Conservation (phyloP, 2,329 filamentous ascomycete genomes). For the Trichoderma polysporum region DNA sequence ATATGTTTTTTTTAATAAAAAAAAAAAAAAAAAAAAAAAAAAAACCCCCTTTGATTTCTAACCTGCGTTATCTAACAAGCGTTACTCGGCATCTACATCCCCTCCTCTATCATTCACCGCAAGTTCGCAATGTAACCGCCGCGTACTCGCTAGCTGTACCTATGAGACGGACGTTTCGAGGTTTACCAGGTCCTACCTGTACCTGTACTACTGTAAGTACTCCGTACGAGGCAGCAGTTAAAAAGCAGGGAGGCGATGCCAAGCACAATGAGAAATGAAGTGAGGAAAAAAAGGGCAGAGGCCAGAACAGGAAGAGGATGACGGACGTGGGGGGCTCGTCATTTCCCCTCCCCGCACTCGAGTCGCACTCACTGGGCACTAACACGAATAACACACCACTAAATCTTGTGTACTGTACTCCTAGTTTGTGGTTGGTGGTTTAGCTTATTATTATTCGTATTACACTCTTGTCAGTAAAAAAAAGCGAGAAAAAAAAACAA, state of each 20-base stretch:
- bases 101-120: constrained; percentile 14
- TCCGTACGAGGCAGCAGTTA: neutral
- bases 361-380: neutral
- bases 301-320: neutral
- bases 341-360: constrained; percentile 1
- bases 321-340: constrained; percentile 9
- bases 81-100: constrained; percentile 12
- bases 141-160: constrained; percentile 2
- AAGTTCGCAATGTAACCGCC: constrained; percentile 17
- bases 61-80: neutral
- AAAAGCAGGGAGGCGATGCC: constrained; percentile 6
- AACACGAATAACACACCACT: neutral
- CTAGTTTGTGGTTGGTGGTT: neutral
- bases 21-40: neutral
- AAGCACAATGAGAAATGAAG: constrained; percentile 11
- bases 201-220: neutral
- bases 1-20: too few relatives aligned
- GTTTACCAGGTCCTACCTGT: neutral
- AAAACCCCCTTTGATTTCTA: neutral
- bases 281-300: neutral
- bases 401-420: too few relatives aligned
- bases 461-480: neutral
- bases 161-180: neutral
- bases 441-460: neutral
- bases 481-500: neutral